Evolutionary conservation across 2,329 filamentous ascomycete genomes (phyloP), one percentile per base, ranked within the genome.

Genomic region (Rhinocladiella similis): DNA sequence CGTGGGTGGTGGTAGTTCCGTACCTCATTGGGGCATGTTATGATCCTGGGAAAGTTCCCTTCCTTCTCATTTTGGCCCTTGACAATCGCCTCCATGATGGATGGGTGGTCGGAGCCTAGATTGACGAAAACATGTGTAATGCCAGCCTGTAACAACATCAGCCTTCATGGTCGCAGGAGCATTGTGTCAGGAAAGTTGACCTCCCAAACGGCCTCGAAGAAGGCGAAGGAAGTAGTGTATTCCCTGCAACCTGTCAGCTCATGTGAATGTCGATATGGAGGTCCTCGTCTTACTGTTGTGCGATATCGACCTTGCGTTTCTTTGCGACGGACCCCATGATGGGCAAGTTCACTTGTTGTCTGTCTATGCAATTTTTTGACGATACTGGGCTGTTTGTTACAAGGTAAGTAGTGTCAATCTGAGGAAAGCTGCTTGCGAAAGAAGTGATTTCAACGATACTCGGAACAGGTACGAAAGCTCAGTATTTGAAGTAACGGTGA

Each of bases 11-110:
- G 25, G 36, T 18, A 5, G 22, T 7, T 27, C 60, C 66, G 61
- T 75, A 88, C 87, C 80, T 92, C 89, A 63, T 90, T 90, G 0
- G 89, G 89, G 67, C 88, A 91, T 20, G 89, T 92, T 54, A 92
- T 87, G 59, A 91, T 88, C 53, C 78, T 81, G 2, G 88, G 88
- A 57, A 91, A 91, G 16, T 81, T 77, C 35, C 77, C 82, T 50
- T 78, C 79, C 61, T 80, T 83, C 66, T 89, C 86, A 54, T 83
- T 83, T 66, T 89, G 85, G 18, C 87, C 88, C 68, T 89, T 89
- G 61, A 90, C 85, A 72, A 92, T 90, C 10, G 89, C 89, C 72
- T 92, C 89, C 35, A 92, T 84, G 67, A 92, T 89, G 19, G 84
- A 86, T 1, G 89, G 89, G 67, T 92, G 79, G 53, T 82, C 79